A percentile compares a stretch with the other conserved stretches of the same genome.
Conservation (phyloP, 148 eudicot species). For the Euryodendron excelsum region DNA sequence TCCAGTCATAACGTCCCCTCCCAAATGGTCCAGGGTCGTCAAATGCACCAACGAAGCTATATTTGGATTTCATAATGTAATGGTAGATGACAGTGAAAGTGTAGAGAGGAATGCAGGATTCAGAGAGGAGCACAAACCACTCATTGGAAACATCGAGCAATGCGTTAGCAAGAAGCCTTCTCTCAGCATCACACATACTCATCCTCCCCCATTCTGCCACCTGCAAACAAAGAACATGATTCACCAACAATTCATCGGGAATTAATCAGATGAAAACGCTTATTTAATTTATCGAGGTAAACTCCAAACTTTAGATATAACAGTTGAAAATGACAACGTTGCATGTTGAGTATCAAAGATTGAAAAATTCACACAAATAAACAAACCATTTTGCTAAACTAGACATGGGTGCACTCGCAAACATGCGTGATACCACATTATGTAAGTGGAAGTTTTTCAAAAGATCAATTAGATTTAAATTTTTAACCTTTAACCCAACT, state of each 20-base stretch:
- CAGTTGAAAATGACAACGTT: not conserved
- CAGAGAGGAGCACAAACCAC: constrained; percentile 21
- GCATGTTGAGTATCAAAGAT: not conserved
- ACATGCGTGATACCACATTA: too few relatives aligned
- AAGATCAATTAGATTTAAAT: too few relatives aligned
- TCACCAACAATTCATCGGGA: not conserved
- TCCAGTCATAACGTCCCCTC: constrained; percentile 15
- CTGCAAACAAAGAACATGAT: constrained; percentile 3
- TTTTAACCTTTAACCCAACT: too few relatives aligned
- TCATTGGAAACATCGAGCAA: constrained; percentile 22
- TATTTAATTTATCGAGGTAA: not conserved
- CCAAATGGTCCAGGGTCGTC: constrained; percentile 23
- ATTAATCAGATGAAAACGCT: not conserved
- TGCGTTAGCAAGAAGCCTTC: constrained; percentile 24
- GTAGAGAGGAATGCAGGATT: constrained; percentile 24
- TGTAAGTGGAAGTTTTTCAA: too few relatives aligned
- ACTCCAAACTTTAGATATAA: not conserved
- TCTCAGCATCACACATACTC: constrained; percentile 29
- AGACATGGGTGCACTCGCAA: not conserved
- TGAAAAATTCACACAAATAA: not conserved
- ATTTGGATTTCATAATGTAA: constrained; percentile 16
- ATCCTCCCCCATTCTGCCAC: constrained; percentile 27
- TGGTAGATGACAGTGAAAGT: constrained; percentile 19
- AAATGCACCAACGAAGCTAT: constrained; percentile 21
- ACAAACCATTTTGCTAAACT: not conserved